Evolutionary conservation across 306 rosid species (phyloP), one percentile per base, ranked within the genome.

Genomic region (Cicer arietinum): DNA sequence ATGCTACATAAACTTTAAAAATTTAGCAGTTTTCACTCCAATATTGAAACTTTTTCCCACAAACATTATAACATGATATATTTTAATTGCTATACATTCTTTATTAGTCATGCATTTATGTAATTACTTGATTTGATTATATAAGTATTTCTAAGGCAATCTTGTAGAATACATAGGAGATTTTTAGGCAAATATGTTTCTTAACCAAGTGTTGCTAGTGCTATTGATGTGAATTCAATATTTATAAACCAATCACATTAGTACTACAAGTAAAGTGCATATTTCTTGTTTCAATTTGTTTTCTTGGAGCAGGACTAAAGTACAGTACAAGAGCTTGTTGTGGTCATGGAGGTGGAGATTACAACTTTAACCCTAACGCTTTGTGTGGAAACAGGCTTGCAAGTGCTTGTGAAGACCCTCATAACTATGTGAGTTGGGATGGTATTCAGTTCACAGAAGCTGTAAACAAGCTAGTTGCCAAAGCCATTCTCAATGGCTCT

Each of bases 371-470:
- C 3, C 87, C 85, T 8, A 82, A 16, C 56, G 56, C 82, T 22
- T 48, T 74, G 12, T 93, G 98, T 75, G 97, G 97, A 6, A 80
- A 89, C 18, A 77, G 79, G 75, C 62, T 81, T 42, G 93, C 97
- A 80, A 82, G 73, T 60, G 93, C 92, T n/a, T 86, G 97, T 47
- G 69, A 75, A 54, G 98, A 93, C 52, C 98, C 98, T 0, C 71
- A 84, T 25, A 85, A 86, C 78, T 88, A 89, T 57, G 93, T 90
- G 51, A 88, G 96, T 71, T 93, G 95, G 95, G 98, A 93, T 81
- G 98, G 98, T 17, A 75, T 89, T 8, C 98, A 93, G 80, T 83
- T 91, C 61, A 89, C 95, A 35, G 96, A 93, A 79, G 89, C 90
- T 73, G 93, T 90, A 17, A 93, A 93, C 82, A 90, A 88, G 82